phyloP scores from a whole-genome alignment of 345 rosid genomes.

The Schrenkiella parvula region DNA sequence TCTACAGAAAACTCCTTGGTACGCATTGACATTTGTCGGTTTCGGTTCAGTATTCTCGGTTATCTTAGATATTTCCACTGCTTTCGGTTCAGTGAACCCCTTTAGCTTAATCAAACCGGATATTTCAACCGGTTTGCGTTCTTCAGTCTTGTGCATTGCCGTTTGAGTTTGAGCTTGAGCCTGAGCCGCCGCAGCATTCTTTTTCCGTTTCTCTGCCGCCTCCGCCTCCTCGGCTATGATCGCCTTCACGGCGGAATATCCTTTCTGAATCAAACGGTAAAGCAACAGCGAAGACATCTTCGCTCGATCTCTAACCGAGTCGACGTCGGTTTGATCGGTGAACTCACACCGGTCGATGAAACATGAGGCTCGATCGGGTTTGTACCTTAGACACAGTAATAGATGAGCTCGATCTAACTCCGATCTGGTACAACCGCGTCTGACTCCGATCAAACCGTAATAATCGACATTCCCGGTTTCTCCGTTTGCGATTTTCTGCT shows the following conservation, averaged over 20 bases:
- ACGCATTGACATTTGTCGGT: constrained; percentile 39
- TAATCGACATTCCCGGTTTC: constrained; percentile 83
- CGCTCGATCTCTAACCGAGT: constrained; percentile 68
- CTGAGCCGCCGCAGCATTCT: constrained; percentile 45
- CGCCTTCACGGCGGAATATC: constrained; percentile 55
- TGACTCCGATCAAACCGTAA: constrained; percentile 70
- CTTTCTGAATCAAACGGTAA: constrained; percentile 79
- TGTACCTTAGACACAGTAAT: constrained; percentile 65
- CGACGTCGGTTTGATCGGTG: constrained; percentile 58
- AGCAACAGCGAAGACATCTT: constrained; percentile 80
- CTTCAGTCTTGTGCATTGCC: constrained; percentile 19
- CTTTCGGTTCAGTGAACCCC: background rate
- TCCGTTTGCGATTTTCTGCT: constrained; percentile 71
- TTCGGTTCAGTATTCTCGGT: constrained; percentile 9
- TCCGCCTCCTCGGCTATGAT: constrained; percentile 57
- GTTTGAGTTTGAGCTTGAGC: constrained; percentile 42
- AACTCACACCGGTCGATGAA: constrained; percentile 84
- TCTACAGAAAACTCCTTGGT: constrained; percentile 91
- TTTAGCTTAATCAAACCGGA: background rate
- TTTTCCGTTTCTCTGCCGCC: constrained; percentile 56
- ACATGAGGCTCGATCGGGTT: constrained; percentile 68
- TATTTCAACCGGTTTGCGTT: background rate
- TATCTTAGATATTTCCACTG: background rate
- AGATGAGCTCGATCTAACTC: constrained; percentile 89
- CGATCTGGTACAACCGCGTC: constrained; percentile 84